Evolutionary conservation across 2,329 filamentous ascomycete species (phyloP).

Genomic region (Venturia aucupariae): DNA sequence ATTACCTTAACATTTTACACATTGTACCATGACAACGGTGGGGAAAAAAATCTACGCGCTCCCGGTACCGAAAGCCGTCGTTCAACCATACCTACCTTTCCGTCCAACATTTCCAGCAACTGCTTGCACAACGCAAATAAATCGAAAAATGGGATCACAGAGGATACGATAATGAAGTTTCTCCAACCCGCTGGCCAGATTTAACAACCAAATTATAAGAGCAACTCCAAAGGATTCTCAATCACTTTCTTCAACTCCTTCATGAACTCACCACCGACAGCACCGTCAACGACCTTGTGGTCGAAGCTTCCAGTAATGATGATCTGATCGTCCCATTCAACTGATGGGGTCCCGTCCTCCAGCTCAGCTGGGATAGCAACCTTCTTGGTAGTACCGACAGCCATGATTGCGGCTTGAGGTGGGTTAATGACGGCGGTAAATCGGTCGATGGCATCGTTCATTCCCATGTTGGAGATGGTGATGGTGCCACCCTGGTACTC

Average conservation of each 20-base stretch:
- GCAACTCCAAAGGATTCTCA: slow-evolving; percentile 91
- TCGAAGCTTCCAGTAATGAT: slow-evolving; percentile 92
- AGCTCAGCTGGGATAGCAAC: slow-evolving; percentile 74
- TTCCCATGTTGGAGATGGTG: slow-evolving; percentile 99
- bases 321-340: slow-evolving; percentile 97
- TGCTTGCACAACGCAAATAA: neutral
- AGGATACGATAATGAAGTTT: neutral
- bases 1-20: slow-evolving; percentile 3
- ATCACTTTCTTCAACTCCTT: slow-evolving; percentile 93
- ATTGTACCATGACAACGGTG: slow-evolving; percentile 3
- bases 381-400: slow-evolving; percentile 91
- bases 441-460: slow-evolving; percentile 92
- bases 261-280: slow-evolving; percentile 94
- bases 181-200: neutral
- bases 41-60: neutral
- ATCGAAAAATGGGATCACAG: neutral
- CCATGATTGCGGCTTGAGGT: slow-evolving; percentile 89
- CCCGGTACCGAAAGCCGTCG: neutral
- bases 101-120: neutral
- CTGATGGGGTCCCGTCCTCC: slow-evolving; percentile 62
- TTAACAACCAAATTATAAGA: slow-evolving; percentile 52
- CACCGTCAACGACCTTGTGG: slow-evolving; percentile 97
- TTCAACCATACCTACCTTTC: neutral
- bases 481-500: slow-evolving; percentile 99
- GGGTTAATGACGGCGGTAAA: slow-evolving; percentile 99